These are phyloP conservation scores for Monilinia polystroma DNA, from an alignment of 2,329 filamentous ascomycete genomes.

Conservation along the genomic window DNA sequence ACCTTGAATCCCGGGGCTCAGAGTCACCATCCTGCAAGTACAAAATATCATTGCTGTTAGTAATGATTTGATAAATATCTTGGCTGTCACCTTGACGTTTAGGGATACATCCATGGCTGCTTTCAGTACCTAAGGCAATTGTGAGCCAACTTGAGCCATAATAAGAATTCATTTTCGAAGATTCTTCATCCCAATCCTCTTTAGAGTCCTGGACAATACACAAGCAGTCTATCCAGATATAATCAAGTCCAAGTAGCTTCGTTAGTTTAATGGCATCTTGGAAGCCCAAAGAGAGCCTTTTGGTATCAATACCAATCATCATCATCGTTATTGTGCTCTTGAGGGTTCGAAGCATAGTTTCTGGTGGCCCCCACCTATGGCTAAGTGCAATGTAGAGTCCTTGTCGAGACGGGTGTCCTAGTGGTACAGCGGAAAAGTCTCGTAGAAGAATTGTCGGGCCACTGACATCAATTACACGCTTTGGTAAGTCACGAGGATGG, in stretches of 20 bases:
- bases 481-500: background rate
- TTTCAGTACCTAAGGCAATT: background rate
- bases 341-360: background rate
- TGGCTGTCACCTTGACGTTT: background rate
- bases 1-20: background rate
- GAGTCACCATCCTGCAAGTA: background rate
- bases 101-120: background rate
- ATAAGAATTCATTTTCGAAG: background rate
- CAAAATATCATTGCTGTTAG: background rate
- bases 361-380: background rate
- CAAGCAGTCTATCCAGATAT: background rate
- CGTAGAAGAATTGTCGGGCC: background rate
- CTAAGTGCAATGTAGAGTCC: background rate
- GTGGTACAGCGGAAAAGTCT: background rate
- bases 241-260: background rate
- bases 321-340: background rate
- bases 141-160: slow-evolving; percentile 2
- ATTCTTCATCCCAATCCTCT: background rate
- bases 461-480: slow-evolving; percentile 1
- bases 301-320: background rate
- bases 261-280: background rate
- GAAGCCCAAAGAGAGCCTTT: background rate
- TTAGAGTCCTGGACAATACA: background rate
- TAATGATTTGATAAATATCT: background rate
- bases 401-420: background rate